phyloP scores from a whole-genome alignment of 2,329 filamentous ascomycete species.

The Aureobasidium sp. region DNA sequence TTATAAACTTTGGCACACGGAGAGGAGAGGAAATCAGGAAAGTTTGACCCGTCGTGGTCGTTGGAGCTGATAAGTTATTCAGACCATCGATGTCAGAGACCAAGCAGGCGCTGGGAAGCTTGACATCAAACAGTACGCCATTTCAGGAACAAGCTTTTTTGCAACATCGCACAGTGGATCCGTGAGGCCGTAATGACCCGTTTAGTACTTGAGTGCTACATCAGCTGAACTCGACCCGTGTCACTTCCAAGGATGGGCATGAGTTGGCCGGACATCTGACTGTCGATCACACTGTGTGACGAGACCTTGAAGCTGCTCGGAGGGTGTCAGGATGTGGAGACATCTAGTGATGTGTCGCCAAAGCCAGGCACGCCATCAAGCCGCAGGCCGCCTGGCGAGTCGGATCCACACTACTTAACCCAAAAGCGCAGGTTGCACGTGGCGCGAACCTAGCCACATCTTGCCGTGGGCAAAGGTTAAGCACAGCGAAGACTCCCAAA shows the following conservation, averaged over 20 bases:
- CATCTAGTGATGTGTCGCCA: slow-evolving; percentile 1
- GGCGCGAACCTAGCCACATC: not conserved
- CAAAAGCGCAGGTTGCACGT: not conserved
- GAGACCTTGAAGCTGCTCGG: not conserved
- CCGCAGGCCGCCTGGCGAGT: not conserved
- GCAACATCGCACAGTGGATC: not conserved
- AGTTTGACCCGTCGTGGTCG: not conserved
- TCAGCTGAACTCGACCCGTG: slow-evolving; percentile 8
- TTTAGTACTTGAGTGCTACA: slow-evolving; percentile 4
- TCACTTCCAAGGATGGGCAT: not conserved
- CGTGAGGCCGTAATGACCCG: slow-evolving; percentile 5
- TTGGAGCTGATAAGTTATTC: not conserved
- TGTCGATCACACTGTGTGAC: slow-evolving; percentile 7
- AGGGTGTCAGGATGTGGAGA: not conserved
- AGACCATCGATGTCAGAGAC: not conserved
- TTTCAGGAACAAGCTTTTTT: slow-evolving; percentile 11
- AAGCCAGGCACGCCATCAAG: slow-evolving; percentile 12
- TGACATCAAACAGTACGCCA: slow-evolving; percentile 1
- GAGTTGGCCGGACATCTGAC: not conserved
- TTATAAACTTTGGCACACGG: no score
- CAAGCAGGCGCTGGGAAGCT: not conserved
- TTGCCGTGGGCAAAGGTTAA: not conserved
- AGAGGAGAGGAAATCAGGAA: no score
- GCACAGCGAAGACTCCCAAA: not conserved
- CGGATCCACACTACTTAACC: not conserved